Evolutionary conservation across 2,329 filamentous ascomycete species (phyloP).

Genomic region (Basipetospora chlamydospora): DNA sequence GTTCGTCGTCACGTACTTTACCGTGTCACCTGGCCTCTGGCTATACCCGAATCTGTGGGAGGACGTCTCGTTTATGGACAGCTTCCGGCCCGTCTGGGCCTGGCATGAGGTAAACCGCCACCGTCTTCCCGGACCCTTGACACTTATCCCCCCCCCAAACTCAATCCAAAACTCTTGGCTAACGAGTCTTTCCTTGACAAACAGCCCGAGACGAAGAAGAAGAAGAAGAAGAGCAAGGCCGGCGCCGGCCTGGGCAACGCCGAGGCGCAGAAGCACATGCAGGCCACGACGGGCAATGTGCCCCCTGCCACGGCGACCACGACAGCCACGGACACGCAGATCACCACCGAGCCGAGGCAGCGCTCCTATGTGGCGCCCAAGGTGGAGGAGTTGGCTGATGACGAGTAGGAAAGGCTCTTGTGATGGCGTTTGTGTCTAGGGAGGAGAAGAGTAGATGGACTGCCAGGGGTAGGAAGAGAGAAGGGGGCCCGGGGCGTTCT

Average conservation of each 20-base stretch:
- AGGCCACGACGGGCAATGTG: conserved; percentile 36
- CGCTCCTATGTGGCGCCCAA: conserved; percentile 34
- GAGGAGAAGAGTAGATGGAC: too few relatives aligned
- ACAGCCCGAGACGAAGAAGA: conserved; percentile 29
- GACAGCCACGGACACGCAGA: conserved; percentile 40
- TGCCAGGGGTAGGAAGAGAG: too few relatives aligned
- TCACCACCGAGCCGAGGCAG: conserved; percentile 29
- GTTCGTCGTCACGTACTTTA: conserved; percentile 85
- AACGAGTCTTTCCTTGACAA: neutral
- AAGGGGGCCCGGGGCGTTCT: too few relatives aligned
- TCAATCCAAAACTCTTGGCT: conserved; percentile 10
- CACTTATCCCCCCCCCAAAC: neutral
- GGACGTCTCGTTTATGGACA: conserved; percentile 96
- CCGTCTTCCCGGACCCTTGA: too few relatives aligned
- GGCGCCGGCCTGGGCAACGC: conserved; percentile 16
- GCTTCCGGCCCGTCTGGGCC: conserved; percentile 89
- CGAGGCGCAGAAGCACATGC: conserved; percentile 27
- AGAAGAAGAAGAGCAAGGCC: conserved; percentile 40
- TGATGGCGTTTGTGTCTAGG: neutral
- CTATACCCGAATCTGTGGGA: conserved; percentile 96
- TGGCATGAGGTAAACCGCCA: conserved; percentile 81
- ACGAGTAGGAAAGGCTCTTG: neutral
- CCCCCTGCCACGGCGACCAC: conserved; percentile 39
- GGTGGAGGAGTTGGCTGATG: conserved; percentile 37
- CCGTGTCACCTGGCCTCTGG: conserved; percentile 79